Evolutionary conservation across 345 rosid genomes (phyloP).

Genomic region (Bruguiera sexangula): DNA sequence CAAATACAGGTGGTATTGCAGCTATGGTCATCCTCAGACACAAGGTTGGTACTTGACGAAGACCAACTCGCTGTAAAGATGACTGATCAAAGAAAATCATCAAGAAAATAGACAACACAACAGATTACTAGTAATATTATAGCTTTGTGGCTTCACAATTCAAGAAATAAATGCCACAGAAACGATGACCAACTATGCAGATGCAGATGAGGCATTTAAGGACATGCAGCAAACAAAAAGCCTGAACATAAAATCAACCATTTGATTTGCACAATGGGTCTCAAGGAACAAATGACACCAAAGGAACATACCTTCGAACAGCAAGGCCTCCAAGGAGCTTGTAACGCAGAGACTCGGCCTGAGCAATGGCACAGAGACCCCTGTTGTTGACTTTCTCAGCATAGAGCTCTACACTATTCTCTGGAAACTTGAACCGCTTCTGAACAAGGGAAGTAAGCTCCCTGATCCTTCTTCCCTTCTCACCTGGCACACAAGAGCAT

Average conservation of each 20-base stretch:
- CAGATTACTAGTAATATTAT: neutral
- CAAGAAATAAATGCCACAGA: neutral
- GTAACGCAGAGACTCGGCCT: constrained; percentile 37
- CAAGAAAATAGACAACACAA: neutral
- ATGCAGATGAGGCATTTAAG: no score
- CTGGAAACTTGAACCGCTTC: constrained; percentile 35
- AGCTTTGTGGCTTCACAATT: neutral
- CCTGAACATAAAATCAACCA: no score
- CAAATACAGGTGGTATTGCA: constrained; percentile 13
- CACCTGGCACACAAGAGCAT: constrained; percentile 11
- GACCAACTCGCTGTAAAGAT: constrained; percentile 42
- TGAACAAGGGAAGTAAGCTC: constrained; percentile 32
- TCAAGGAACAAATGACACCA: no score
- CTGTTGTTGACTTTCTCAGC: constrained; percentile 36
- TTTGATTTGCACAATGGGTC: no score
- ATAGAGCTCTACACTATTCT: constrained; percentile 32
- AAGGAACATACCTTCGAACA: constrained; percentile 24
- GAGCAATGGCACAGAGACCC: constrained; percentile 38
- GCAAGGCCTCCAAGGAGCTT: constrained; percentile 42
- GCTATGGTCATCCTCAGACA: constrained; percentile 40
- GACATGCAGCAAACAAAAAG: no score
- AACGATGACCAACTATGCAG: no score
- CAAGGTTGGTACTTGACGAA: constrained; percentile 12
- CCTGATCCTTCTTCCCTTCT: constrained; percentile 30
- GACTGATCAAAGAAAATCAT: constrained; percentile 10